A percentile compares a stretch with the other conserved stretches of the same genome.
These are phyloP conservation scores for Sordariomycetes sp. DNA, from an alignment of 2,329 filamentous ascomycete species.

Conservation along the genomic window DNA sequence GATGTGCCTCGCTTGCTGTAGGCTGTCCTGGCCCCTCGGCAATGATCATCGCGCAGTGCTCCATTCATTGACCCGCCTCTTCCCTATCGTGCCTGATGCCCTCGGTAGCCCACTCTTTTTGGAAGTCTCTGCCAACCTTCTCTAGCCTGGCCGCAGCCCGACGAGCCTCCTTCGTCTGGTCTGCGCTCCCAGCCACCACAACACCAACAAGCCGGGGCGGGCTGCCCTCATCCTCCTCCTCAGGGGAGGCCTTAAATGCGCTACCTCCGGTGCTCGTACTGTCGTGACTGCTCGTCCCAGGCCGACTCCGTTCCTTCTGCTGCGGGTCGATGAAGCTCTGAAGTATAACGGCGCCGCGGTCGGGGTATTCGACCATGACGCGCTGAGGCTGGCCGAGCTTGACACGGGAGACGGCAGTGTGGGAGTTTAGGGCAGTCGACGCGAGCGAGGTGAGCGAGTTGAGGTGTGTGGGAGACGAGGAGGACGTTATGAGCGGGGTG, in stretches of 20 bases:
- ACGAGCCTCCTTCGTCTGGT: constrained; percentile 40
- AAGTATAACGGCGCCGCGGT: constrained; percentile 29
- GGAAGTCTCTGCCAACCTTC: constrained; percentile 43
- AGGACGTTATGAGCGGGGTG: constrained; percentile 48
- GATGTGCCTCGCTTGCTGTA: too few relatives aligned
- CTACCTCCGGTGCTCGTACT: too few relatives aligned
- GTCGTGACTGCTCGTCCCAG: constrained; percentile 2
- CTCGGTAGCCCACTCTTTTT: constrained; percentile 35
- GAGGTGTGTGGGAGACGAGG: constrained; percentile 31
- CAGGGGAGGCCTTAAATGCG: too few relatives aligned
- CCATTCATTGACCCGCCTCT: too few relatives aligned
- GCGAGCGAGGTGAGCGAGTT: constrained; percentile 44
- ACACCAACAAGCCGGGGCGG: constrained; percentile 45
- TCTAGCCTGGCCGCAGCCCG: constrained; percentile 44
- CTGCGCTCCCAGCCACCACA: constrained; percentile 39
- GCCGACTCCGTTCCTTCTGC: constrained; percentile 3
- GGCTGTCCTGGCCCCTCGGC: too few relatives aligned
- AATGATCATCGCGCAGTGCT: too few relatives aligned
- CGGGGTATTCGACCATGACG: constrained; percentile 48
- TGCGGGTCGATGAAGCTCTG: constrained; percentile 35
- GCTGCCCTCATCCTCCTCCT: constrained; percentile 16
- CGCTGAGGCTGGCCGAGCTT: constrained; percentile 44
- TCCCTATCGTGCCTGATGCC: too few relatives aligned
- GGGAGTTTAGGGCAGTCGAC: constrained; percentile 40
- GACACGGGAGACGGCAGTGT: constrained; percentile 42